Conservation (phyloP, 345 rosid genomes). For the Rhodamnia rubescens region DNA sequence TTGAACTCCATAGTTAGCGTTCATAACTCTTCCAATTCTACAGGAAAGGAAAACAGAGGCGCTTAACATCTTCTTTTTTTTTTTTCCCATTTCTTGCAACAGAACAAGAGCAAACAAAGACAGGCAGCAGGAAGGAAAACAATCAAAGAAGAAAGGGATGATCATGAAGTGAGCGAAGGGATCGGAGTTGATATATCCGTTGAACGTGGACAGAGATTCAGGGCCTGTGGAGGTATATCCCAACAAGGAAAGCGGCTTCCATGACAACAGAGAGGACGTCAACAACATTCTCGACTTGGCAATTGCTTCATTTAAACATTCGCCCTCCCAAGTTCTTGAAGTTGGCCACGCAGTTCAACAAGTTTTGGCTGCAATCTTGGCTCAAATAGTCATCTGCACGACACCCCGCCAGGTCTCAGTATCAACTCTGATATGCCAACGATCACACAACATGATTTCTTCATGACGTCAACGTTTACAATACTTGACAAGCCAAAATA, state of each 20-base stretch:
- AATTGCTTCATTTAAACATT: slow-evolving; percentile 60
- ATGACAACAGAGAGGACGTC: slow-evolving; percentile 47
- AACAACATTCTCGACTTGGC: slow-evolving; percentile 49
- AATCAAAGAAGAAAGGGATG: neutral
- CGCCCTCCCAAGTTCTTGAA: slow-evolving; percentile 10
- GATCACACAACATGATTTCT: neutral
- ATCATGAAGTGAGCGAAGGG: neutral
- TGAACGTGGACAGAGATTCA: neutral
- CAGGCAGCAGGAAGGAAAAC: neutral
- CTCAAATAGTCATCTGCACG: neutral
- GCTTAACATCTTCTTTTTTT: fast-evolving
- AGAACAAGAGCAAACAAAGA: neutral
- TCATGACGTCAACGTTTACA: neutral
- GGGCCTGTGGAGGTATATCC: slow-evolving; percentile 62
- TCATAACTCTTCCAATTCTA: too few species aligned
- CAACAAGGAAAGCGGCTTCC: slow-evolving; percentile 84
- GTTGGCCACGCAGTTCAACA: neutral
- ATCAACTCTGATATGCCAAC: neutral
- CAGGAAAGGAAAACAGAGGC: neutral
- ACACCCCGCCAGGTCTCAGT: neutral
- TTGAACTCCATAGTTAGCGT: too few species aligned
- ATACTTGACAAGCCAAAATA: neutral
- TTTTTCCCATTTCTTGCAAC: neutral
- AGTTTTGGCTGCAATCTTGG: neutral
- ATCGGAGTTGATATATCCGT: neutral